Evolutionary conservation across 176 grass and related monocot species (phyloP).

Genomic region (Aegilops longissima): DNA sequence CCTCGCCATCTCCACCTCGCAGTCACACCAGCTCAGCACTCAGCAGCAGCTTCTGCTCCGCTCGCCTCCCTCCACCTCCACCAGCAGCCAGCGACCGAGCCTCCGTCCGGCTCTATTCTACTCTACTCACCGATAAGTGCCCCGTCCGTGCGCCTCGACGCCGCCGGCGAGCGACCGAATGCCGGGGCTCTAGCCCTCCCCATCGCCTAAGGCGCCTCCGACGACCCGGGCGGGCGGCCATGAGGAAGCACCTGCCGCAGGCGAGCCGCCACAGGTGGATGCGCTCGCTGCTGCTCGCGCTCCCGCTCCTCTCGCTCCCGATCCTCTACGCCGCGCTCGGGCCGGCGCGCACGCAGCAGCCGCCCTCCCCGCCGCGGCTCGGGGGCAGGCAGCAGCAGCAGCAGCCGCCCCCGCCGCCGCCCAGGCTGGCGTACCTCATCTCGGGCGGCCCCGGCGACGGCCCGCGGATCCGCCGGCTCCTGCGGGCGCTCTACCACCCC

Average conservation of each 20-base stretch:
- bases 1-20: conserved; percentile 20
- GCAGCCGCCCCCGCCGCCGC: conserved; percentile 47
- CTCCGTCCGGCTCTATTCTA: neutral
- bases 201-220: neutral
- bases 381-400: neutral
- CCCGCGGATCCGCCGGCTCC: conserved; percentile 63
- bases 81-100: conserved; percentile 14
- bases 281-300: conserved; percentile 59
- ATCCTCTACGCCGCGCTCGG: conserved; percentile 50
- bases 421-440: conserved; percentile 82
- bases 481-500: conserved; percentile 83
- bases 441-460: conserved; percentile 67
- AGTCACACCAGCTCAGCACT: neutral
- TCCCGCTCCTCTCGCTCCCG: conserved; percentile 54
- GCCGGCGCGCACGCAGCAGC: neutral
- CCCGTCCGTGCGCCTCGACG: neutral
- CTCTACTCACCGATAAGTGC: too few relatives aligned
- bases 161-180: conserved; percentile 34
- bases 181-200: conserved; percentile 47
- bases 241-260: conserved; percentile 72
- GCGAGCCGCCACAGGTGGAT: conserved; percentile 48
- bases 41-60: conserved; percentile 1
- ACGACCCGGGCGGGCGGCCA: conserved; percentile 19
- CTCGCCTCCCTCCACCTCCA: conserved; percentile 2
- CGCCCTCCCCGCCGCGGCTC: neutral